Evolutionary conservation across 768 basidiomycete genomes (phyloP).

Genomic region (Trametes meyenii): DNA sequence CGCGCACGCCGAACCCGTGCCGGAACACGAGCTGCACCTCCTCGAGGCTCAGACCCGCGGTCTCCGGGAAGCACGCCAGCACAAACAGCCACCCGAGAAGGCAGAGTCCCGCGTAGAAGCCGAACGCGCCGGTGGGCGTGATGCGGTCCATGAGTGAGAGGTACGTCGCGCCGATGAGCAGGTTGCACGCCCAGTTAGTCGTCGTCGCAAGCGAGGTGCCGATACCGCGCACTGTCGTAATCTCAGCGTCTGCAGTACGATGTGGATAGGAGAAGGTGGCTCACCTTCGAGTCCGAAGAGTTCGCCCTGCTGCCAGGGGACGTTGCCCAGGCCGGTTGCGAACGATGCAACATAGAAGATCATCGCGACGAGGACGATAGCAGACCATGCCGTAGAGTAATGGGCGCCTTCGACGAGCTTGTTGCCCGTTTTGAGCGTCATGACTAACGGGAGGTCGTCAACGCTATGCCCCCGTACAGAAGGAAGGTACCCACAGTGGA

Average conservation of each 20-base stretch:
- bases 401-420: conserved; percentile 58
- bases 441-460: conserved; percentile 39
- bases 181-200: conserved; percentile 77
- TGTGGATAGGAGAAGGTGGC: conserved; percentile 4
- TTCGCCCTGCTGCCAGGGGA: conserved; percentile 89
- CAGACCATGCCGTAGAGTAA: conserved; percentile 66
- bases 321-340: conserved; percentile 76
- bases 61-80: conserved; percentile 75
- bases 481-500: conserved; percentile 55
- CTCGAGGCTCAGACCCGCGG: conserved; percentile 70
- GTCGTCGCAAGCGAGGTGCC: conserved; percentile 76
- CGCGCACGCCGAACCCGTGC: conserved; percentile 64
- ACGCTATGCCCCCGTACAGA: neutral
- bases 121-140: conserved; percentile 76
- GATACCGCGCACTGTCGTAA: conserved; percentile 67
- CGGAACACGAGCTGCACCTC: conserved; percentile 66
- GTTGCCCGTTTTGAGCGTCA: conserved; percentile 64
- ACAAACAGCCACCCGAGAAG: conserved; percentile 72
- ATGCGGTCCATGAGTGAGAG: conserved; percentile 75
- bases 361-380: conserved; percentile 72
- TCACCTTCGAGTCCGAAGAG: conserved; percentile 77
- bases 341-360: conserved; percentile 83
- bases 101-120: conserved; percentile 76
- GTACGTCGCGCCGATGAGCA: conserved; percentile 80
- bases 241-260: neutral